Percentiles rank a stretch among this genome's conserved stretches.
These are phyloP conservation scores for Imleria badia DNA, from an alignment of 768 basidiomycete species.

Conservation along the genomic window DNA sequence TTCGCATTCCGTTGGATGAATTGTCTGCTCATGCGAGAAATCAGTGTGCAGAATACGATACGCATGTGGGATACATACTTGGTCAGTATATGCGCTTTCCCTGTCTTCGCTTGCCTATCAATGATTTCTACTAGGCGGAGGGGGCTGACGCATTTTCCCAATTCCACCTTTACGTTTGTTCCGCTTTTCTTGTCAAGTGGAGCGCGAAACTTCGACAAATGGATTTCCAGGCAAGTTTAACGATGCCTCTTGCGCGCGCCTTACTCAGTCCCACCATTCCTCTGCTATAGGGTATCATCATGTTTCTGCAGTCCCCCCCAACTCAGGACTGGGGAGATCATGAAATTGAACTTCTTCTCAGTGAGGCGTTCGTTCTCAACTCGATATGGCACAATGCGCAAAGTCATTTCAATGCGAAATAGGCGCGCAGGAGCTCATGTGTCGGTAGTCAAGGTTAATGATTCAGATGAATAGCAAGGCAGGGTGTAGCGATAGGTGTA, in stretches of 20 bases:
- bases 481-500: slow-evolving; percentile 27
- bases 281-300: slow-evolving; percentile 83
- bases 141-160: slow-evolving; percentile 98
- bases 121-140: slow-evolving; percentile 67
- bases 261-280: slow-evolving; percentile 1
- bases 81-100: slow-evolving; percentile 46
- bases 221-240: slow-evolving; percentile 88
- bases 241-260: neutral
- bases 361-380: slow-evolving; percentile 92
- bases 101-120: neutral
- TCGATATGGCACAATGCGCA: slow-evolving; percentile 93
- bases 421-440: neutral
- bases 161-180: slow-evolving; percentile 98
- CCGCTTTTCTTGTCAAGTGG: slow-evolving; percentile 95
- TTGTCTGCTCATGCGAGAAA: slow-evolving; percentile 96
- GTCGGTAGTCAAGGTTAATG: neutral
- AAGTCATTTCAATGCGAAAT: slow-evolving; percentile 74
- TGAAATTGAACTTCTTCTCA: slow-evolving; percentile 92
- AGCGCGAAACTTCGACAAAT: slow-evolving; percentile 90
- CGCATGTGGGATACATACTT: slow-evolving; percentile 99
- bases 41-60: slow-evolving; percentile 94
- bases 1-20: slow-evolving; percentile 99
- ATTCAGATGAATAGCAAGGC: slow-evolving; percentile 12
- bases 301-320: slow-evolving; percentile 93
- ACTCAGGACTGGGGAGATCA: slow-evolving; percentile 95